Conservation (phyloP, 2,329 filamentous ascomycete species). For the Fusarium dlaminii region DNA sequence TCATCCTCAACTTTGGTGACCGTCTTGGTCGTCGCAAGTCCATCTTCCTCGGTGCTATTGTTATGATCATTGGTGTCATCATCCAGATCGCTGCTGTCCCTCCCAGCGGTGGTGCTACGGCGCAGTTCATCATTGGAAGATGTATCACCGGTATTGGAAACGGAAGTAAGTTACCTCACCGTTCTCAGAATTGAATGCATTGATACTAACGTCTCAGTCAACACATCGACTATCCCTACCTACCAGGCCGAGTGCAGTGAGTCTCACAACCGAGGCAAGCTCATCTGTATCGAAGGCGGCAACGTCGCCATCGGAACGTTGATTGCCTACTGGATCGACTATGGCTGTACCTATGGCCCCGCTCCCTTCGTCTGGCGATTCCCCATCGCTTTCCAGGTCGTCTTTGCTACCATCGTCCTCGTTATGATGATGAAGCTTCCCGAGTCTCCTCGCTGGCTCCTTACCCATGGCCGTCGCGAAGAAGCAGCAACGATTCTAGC, state of each 20-base stretch:
- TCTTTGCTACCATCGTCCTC: slow-evolving; percentile 55
- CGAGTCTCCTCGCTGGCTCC: slow-evolving; percentile 57
- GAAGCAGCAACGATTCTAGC: slow-evolving; percentile 47
- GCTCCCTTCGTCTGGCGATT: slow-evolving; percentile 63
- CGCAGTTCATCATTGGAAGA: slow-evolving; percentile 61
- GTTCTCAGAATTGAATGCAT: accelerated
- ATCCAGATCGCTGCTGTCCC: slow-evolving; percentile 61
- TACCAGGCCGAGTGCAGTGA: slow-evolving; percentile 66
- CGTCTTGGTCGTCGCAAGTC: slow-evolving; percentile 60
- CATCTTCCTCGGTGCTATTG: slow-evolving; percentile 62
- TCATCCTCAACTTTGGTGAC: slow-evolving; percentile 65
- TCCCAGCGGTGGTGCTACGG: slow-evolving; percentile 46
- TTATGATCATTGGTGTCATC: slow-evolving; percentile 70
- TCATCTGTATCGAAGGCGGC: slow-evolving; percentile 61
- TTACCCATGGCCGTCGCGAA: slow-evolving; percentile 57
- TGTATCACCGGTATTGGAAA: slow-evolving; percentile 65
- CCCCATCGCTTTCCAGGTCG: slow-evolving; percentile 56
- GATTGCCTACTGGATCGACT: slow-evolving; percentile 57
- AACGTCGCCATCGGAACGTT: slow-evolving; percentile 54
- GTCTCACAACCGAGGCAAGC: slow-evolving; percentile 61
- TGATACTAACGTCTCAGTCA: slow-evolving; percentile 14
- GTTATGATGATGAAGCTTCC: slow-evolving; percentile 55
- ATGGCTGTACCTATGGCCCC: slow-evolving; percentile 54
- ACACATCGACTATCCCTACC: slow-evolving; percentile 63
- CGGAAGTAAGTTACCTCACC: slow-evolving; percentile 42